Conservation (phyloP, 371 early-diverging fungal species). For the Rhizopus delemar region DNA sequence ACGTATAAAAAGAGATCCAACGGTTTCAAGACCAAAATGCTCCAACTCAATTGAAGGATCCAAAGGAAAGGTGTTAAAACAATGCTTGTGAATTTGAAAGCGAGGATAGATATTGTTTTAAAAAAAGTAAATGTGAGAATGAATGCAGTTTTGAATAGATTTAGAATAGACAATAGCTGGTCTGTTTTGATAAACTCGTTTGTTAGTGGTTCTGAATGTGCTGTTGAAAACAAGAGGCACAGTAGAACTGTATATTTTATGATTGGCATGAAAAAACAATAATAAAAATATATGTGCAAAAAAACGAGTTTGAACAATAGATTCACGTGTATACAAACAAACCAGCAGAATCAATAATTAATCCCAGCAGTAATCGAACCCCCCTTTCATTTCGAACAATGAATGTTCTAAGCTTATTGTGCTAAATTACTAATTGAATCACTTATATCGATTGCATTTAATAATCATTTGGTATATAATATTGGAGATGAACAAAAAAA, state of each 20-base stretch:
- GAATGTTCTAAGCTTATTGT: too few relatives aligned
- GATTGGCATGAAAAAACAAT: too few relatives aligned
- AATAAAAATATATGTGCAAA: too few relatives aligned
- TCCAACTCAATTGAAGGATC: constrained; percentile 10
- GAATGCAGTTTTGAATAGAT: constrained; percentile 9
- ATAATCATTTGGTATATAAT: too few relatives aligned
- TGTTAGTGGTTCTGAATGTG: background rate
- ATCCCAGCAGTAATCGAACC: too few relatives aligned
- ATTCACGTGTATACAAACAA: too few relatives aligned
- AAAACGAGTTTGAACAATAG: too few relatives aligned
- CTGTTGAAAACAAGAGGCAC: background rate
- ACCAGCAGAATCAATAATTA: too few relatives aligned
- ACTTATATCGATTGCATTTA: too few relatives aligned
- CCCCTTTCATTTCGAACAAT: too few relatives aligned
- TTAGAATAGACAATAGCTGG: background rate
- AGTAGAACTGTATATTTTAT: background rate
- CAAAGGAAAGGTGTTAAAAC: constrained; percentile 14
- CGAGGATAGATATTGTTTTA: constrained; percentile 5
- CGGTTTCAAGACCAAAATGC: constrained; percentile 20
- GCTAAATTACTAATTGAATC: too few relatives aligned
- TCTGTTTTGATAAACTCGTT: background rate
- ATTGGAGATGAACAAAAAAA: too few relatives aligned
- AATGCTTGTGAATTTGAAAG: background rate
- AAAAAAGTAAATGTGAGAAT: constrained; percentile 16
- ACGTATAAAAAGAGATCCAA: constrained; percentile 14